Evolutionary conservation across 176 grass and related monocot species (phyloP).

Genomic region (Triticum dicoccoides): DNA sequence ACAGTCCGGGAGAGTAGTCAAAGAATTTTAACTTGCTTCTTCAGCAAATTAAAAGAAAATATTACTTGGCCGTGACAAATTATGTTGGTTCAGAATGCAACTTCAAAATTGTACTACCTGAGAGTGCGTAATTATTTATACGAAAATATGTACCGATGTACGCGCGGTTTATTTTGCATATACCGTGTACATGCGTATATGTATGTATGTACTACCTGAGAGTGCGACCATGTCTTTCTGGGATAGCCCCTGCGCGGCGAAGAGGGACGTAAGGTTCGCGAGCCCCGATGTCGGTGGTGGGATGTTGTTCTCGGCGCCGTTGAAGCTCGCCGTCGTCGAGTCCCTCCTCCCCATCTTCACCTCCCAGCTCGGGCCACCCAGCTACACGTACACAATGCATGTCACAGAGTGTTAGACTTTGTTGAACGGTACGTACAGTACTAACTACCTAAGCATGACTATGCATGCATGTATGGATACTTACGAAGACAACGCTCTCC

Average conservation of each 20-base stretch:
- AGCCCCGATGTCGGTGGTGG: slow-evolving; percentile 42
- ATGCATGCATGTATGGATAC: neutral
- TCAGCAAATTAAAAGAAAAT: too few species aligned
- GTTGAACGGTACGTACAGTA: too few species aligned
- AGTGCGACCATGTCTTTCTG: slow-evolving; percentile 62
- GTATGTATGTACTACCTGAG: neutral
- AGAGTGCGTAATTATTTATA: neutral
- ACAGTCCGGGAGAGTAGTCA: too few species aligned
- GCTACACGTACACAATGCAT: neutral
- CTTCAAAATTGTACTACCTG: neutral
- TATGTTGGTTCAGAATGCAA: too few species aligned
- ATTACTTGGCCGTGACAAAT: too few species aligned
- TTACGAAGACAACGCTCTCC: slow-evolving; percentile 55
- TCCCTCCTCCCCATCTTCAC: slow-evolving; percentile 72
- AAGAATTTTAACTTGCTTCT: too few species aligned
- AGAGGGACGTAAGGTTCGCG: slow-evolving; percentile 51
- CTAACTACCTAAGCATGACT: too few species aligned
- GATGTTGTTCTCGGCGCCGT: slow-evolving; percentile 49
- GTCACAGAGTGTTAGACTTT: too few species aligned
- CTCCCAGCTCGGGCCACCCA: slow-evolving; percentile 56
- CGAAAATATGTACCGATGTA: neutral
- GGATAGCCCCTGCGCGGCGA: slow-evolving; percentile 55
- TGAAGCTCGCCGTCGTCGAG: slow-evolving; percentile 58
- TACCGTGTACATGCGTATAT: too few species aligned
- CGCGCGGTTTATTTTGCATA: neutral